Evolutionary conservation across 2,329 filamentous ascomycete genomes (phyloP), one percentile per base, ranked within the genome.

Genomic region (Myriangium duriaei): DNA sequence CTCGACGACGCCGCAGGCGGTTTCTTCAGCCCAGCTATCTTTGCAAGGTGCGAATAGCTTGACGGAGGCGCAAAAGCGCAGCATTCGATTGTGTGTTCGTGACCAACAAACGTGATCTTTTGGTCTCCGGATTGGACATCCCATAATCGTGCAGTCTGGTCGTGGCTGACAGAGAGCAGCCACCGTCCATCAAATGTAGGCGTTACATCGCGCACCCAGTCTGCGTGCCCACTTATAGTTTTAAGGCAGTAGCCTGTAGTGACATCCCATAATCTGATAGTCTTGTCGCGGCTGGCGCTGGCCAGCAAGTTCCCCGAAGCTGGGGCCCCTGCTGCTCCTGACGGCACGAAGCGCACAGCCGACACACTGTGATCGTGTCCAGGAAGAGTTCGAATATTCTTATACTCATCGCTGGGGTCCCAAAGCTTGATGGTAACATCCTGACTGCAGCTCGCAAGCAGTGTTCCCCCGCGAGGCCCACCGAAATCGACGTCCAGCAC

Each of bases 361-460:
- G 81, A 91, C 39, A 95, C 83, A 47, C 80, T 91, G 58, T 95
- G 88, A 50, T 95, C 87, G 59, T 95, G 87, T 4, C 88, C 87
- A 1, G 82, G 81, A 13, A 95, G 67, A 1, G 87, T 95, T 36
- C 86, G 74, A 40, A 94, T 93, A 54, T 94, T 95, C 58, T 94
- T 93, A 64, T 95, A 95, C 42, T 91, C 83, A 55, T 93, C 81
- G 30, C 76, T 73, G 1, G 88, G 87, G 49, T 95, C 85, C 87
- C 87, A 96, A 15, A 95, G 67, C 59, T 94, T 94, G 61, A 95
- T 94, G 2, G 85, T 93, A 31, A 95, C 63, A 58, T 95, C 88
- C 34, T 80, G 86, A 33, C 79, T 86, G 64, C 85, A 93, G 5
- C 81, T 87, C 26, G 79, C 84, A 46, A 93, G 69, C 15, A 94